Evolutionary conservation across 179 eudicot species (phyloP), one percentile per base, ranked within the genome.

Genomic region (Vitellaria paradoxa): DNA sequence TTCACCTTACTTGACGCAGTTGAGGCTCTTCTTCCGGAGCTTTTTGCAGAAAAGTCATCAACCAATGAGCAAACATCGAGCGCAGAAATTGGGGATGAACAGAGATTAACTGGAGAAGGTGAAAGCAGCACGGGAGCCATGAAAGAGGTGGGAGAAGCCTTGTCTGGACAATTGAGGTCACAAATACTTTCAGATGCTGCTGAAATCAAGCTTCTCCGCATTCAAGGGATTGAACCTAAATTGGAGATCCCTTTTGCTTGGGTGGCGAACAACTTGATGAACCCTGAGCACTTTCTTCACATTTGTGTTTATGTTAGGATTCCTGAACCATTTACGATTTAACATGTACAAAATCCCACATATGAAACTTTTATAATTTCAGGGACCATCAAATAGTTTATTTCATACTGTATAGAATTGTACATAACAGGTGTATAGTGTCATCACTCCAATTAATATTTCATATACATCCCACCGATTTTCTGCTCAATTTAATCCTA

Each of bases 181-280:
- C 72, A 55, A 47, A 72, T 59, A 49, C 61, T 77, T 30, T 68
- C 83, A 6, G 82, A 83, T 72, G 63, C 64, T 63, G 77, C 84
- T 77, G 89, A 85, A 76, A 79, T 90, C 65, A 94, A 88, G 87
- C 87, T 96, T 40, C 78, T 93, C 26, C 90, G 99, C 42, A 89
- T 96, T 74, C 99, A 96, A 85, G 97, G 98, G 21, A 90, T 90
- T 55, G 92, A 93, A 81, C 98, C 89, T 6, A 84, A 88, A 81
- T 77, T 82, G 68, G 92, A 89, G 74, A 87, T 88, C 78, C 99
- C 99, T 14, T 86, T 96, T 73, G 75, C 96, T 68, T 96, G 99
- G 99, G 90, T 96, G 70, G 97, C 86, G 76, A 93, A 90, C 88
- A 96, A 93, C 82, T 87, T 96, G 74, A 89, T 90, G 94, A 89